Conservation (phyloP, 352 stramenopile species). For the Poterioochromonas sp. region DNA sequence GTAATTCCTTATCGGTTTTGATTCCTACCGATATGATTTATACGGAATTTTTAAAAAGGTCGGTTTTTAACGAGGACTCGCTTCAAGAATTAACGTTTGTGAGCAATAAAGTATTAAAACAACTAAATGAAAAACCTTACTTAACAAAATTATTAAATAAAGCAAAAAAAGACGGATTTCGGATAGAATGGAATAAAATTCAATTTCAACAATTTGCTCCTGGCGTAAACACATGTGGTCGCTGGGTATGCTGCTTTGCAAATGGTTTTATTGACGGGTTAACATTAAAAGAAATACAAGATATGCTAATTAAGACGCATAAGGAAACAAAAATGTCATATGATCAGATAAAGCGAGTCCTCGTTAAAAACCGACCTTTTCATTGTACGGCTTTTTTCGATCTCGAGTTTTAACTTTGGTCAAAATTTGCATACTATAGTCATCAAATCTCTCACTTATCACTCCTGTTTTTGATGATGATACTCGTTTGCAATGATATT, state of each 20-base stretch:
- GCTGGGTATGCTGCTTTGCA: neutral
- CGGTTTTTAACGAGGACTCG: no score
- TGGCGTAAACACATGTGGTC: neutral
- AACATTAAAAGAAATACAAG: neutral
- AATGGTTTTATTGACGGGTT: neutral
- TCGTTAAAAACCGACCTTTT: no score
- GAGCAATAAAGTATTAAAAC: neutral
- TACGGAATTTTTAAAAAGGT: no score
- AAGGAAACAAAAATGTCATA: neutral
- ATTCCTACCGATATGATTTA: no score
- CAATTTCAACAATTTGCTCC: neutral
- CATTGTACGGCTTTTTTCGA: no score
- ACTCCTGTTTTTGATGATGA: no score
- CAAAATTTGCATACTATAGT: no score
- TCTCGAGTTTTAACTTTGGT: no score
- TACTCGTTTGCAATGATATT: no score
- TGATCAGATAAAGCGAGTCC: no score
- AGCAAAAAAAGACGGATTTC: neutral
- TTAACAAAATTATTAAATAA: neutral
- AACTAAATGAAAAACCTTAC: neutral
- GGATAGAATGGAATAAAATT: neutral
- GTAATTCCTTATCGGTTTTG: neutral
- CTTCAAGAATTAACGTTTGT: no score
- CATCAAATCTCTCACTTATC: no score
- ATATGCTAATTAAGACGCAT: neutral